Conservation (phyloP, 352 stramenopile genomes). For the Phytophthora pluvialis region DNA sequence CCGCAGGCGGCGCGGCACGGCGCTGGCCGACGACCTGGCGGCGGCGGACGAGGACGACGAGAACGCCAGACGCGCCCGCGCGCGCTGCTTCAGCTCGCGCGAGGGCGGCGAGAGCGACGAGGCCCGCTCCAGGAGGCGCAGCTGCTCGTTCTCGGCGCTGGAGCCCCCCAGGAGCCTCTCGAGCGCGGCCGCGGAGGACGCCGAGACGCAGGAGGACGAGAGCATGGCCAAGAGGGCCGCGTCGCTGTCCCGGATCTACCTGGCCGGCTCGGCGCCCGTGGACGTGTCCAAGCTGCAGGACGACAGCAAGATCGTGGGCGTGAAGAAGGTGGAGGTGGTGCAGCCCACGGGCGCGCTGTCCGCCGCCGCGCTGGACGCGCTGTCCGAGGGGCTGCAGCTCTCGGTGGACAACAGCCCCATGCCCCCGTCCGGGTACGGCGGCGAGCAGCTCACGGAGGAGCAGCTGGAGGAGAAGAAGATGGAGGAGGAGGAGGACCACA, state of each 20-base stretch:
- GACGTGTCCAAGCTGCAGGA: slow-evolving; percentile 84
- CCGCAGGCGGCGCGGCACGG: background rate
- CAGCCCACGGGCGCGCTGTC: slow-evolving; percentile 79
- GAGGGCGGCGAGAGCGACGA: slow-evolving; percentile 6
- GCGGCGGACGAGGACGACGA: slow-evolving; percentile 16
- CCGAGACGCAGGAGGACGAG: slow-evolving; percentile 41
- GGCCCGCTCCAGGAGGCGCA: slow-evolving; percentile 45
- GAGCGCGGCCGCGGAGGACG: slow-evolving; percentile 1
- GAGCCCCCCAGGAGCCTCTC: slow-evolving; percentile 17
- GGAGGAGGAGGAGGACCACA: slow-evolving; percentile 88
- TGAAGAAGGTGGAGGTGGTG: slow-evolving; percentile 78
- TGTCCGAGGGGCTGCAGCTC: slow-evolving; percentile 78
- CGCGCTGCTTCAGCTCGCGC: slow-evolving; percentile 60
- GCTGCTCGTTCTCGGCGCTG: slow-evolving; percentile 73
- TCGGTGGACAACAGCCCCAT: slow-evolving; percentile 68
- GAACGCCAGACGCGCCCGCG: slow-evolving; percentile 44
- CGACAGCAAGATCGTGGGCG: slow-evolving; percentile 75
- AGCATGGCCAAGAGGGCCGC: slow-evolving; percentile 69
- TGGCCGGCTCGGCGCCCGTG: slow-evolving; percentile 81
- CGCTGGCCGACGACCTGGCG: slow-evolving; percentile 9
- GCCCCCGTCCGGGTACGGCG: slow-evolving; percentile 13
- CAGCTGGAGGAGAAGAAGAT: slow-evolving; percentile 89
- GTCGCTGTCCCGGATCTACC: slow-evolving; percentile 85
- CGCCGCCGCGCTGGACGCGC: slow-evolving; percentile 75
- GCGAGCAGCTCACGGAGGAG: slow-evolving; percentile 67